phyloP scores from a whole-genome alignment of 176 grass and related monocot species.

The Ampelocalamus luodianensis region DNA sequence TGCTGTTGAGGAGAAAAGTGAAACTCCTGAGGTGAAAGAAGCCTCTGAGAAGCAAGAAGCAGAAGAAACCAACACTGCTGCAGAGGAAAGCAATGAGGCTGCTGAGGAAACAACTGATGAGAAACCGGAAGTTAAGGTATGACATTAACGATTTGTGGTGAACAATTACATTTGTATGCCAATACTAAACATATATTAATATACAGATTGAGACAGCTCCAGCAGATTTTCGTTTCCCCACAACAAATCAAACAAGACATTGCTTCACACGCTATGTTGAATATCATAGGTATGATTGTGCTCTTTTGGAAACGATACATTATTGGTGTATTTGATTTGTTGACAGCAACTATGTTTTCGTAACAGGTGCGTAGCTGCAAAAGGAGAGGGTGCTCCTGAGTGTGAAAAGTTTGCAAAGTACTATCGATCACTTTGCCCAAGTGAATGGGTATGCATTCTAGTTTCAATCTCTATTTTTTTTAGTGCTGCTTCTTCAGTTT shows the following conservation, averaged over 20 bases:
- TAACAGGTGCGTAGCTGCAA: constrained; percentile 72
- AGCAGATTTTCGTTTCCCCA: constrained; percentile 89
- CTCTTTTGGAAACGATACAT: background rate
- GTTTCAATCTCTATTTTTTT: background rate
- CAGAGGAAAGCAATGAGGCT: constrained; percentile 50
- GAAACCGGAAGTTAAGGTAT: constrained; percentile 67
- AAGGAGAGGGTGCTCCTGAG: constrained; percentile 79
- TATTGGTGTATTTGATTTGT: background rate
- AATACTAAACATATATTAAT: constrained; percentile 31
- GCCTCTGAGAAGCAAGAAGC: constrained; percentile 30
- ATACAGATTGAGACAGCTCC: constrained; percentile 83
- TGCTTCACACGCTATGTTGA: constrained; percentile 92
- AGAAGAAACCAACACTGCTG: constrained; percentile 36
- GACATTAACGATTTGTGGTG: background rate
- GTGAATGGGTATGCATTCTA: constrained; percentile 75
- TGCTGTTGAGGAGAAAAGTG: constrained; percentile 28
- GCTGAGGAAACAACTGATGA: constrained; percentile 52
- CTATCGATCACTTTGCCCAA: constrained; percentile 81
- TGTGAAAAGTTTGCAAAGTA: constrained; percentile 86
- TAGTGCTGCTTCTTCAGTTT: background rate
- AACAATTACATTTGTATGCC: constrained; percentile 25
- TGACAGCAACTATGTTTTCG: background rate
- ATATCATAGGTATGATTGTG: constrained; percentile 72
- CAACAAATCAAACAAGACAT: constrained; percentile 89
- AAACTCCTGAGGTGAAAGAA: constrained; percentile 43